A percentile compares a stretch with the other conserved stretches of the same genome.
Evolutionary conservation across 495 filamentous ascomycete genomes (phyloP).

Genomic region (Penicillium verhagenii): DNA sequence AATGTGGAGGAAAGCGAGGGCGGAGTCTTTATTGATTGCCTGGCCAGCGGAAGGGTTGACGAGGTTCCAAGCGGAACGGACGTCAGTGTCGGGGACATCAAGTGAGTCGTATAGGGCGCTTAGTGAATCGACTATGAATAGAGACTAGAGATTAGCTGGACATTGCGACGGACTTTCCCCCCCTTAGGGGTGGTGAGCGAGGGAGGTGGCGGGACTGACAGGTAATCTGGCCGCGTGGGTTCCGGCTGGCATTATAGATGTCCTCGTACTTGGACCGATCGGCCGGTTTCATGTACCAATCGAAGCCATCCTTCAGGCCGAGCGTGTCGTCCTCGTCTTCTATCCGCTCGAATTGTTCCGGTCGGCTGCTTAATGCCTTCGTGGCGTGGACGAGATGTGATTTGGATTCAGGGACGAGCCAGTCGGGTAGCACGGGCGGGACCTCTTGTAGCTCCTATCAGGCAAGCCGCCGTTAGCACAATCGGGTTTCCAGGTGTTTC

Average conservation of each 20-base stretch:
- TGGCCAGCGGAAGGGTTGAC: slow-evolving; percentile 80
- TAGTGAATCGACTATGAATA: slow-evolving; percentile 65
- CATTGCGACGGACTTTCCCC: too few relatives aligned
- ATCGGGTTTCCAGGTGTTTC: too few relatives aligned
- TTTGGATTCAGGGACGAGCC: slow-evolving; percentile 96
- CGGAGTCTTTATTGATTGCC: slow-evolving; percentile 90
- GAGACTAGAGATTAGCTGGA: too few relatives aligned
- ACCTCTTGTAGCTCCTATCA: slow-evolving; percentile 82
- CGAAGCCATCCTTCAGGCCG: slow-evolving; percentile 91
- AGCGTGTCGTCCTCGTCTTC: slow-evolving; percentile 72
- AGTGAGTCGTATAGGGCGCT: slow-evolving; percentile 84
- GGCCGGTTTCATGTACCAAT: slow-evolving; percentile 96
- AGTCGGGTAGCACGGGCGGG: slow-evolving; percentile 80
- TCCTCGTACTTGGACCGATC: slow-evolving; percentile 93
- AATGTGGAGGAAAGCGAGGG: slow-evolving; percentile 92
- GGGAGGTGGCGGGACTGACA: slow-evolving; percentile 58
- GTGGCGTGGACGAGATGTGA: slow-evolving; percentile 90
- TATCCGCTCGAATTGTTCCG: slow-evolving; percentile 76
- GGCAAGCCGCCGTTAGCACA: background rate
- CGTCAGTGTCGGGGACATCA: slow-evolving; percentile 93
- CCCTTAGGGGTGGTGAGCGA: too few relatives aligned
- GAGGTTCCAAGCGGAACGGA: slow-evolving; percentile 93
- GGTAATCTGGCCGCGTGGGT: slow-evolving; percentile 77
- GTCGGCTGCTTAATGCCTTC: slow-evolving; percentile 72
- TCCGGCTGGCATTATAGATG: slow-evolving; percentile 87